Percentiles rank a stretch among this genome's conserved stretches.
phyloP scores from a whole-genome alignment of 1,284 basidiomycete genomes.

The Phellinidium pouzarii region DNA sequence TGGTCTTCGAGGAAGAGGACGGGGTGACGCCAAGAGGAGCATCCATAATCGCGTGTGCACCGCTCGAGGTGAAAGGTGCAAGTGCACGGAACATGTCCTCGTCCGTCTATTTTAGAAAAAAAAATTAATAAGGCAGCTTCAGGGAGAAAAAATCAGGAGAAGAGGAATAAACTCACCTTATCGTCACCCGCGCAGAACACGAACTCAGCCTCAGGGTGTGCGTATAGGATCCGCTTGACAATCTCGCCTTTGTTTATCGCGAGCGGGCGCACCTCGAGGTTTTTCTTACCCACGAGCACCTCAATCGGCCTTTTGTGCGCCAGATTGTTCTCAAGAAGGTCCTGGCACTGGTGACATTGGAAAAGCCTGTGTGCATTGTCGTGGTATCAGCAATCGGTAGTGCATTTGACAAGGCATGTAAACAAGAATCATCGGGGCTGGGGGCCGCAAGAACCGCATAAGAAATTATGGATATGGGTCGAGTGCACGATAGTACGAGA shows the following conservation, averaged over 20 bases:
- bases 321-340: conserved; percentile 89
- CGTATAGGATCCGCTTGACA: conserved; percentile 88
- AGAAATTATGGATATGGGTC: not conserved
- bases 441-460: not conserved
- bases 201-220: conserved; percentile 90
- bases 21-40: conserved; percentile 46
- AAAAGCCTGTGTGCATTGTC: conserved; percentile 51
- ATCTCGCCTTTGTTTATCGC: conserved; percentile 99
- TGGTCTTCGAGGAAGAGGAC: not conserved
- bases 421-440: conserved; percentile 23
- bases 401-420: conserved; percentile 20
- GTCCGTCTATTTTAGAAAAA: conserved; percentile 54
- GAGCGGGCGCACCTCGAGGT: conserved; percentile 91
- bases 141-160: conserved; percentile 6
- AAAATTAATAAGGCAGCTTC: no score
- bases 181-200: conserved; percentile 98
- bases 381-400: not conserved
- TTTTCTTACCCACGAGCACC: conserved; percentile 95
- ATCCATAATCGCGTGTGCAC: conserved; percentile 44
- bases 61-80: conserved; percentile 45
- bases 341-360: conserved; percentile 95
- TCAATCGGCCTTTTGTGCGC: conserved; percentile 86
- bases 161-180: conserved; percentile 53
- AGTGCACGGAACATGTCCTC: conserved; percentile 96
- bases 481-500: conserved; percentile 26